Base-by-base conservation (phyloP, 805 yeast species). In the Diddensiella transvaalensis region DNA sequence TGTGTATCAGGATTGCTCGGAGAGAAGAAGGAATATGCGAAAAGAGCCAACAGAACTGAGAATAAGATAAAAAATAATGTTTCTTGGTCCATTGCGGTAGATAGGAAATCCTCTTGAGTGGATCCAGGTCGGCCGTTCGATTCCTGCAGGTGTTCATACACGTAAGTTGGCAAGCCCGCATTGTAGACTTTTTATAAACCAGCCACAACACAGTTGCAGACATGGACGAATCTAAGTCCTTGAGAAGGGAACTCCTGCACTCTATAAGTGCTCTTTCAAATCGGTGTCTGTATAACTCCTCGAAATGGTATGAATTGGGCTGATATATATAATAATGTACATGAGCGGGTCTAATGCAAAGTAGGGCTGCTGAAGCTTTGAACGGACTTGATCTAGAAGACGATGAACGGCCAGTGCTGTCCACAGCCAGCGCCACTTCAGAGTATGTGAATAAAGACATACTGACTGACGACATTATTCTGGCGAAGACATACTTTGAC, bases 401-500 rank as follows among this genome's bases (percentile, higher is more conserved):
- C 6, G 47, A 2, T 58, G 49, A 33, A 40, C 40, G 30, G 19
- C 44, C 41, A 44, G 45, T 35, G 55, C 48, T 43, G 48, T 54
- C 30, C 38, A n/a, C n/a, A n/a, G n/a, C n/a, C n/a, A n/a, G n/a
- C n/a, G n/a, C n/a, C n/a, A n/a, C n/a, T n/a, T n/a, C n/a, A n/a
- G n/a, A n/a, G n/a, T n/a, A n/a, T n/a, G 37, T 4, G 29, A 49
- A 26, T 26, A 13, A 26, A 8, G 32, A 26, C 13, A 26, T 26
- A 48, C 5, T 41, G 5, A 60, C 42, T 81, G 80, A 48, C 74
- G 77, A 68, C 50, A 67, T 85, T 22, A 54, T 78, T 13, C 69
- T 87, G 22, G 96, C 91, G 0, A 78, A 80, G 46, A 64, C 85
- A 0, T 82, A 85, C 60, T 87, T 91, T 70, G 84, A 80, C 59